A percentile compares a stretch with the other conserved stretches of the same genome.
These are phyloP conservation scores for Hydnomerulius pinastri DNA, from an alignment of 768 basidiomycete species.

Conservation along the genomic window DNA sequence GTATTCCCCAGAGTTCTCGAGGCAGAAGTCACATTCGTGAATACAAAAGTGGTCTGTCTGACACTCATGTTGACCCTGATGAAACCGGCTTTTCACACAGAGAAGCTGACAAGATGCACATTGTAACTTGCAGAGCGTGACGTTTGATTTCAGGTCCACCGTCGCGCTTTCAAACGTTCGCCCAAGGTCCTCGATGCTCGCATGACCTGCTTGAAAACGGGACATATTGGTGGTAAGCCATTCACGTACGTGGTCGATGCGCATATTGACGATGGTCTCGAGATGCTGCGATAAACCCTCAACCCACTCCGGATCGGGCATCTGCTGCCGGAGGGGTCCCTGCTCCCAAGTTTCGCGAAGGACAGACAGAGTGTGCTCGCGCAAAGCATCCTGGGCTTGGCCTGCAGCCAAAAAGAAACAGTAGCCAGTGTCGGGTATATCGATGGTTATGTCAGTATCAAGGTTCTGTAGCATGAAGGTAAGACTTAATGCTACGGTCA, in stretches of 20 bases:
- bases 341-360: conserved; percentile 27
- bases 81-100: conserved; percentile 46
- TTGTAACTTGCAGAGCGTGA: conserved; percentile 47
- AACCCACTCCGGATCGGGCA: conserved; percentile 41
- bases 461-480: conserved; percentile 38
- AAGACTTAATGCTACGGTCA: background rate
- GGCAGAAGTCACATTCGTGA: conserved; percentile 40
- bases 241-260: conserved; percentile 43
- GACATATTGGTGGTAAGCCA: conserved; percentile 50
- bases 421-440: conserved; percentile 31
- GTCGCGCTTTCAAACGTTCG: conserved; percentile 40
- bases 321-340: conserved; percentile 25
- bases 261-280: conserved; percentile 35
- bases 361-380: conserved; percentile 9
- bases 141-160: conserved; percentile 44
- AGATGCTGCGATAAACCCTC: conserved; percentile 37
- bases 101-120: conserved; percentile 47
- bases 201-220: conserved; percentile 43
- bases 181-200: conserved; percentile 43
- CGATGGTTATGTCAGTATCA: conserved; percentile 44
- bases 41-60: conserved; percentile 45
- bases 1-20: conserved; percentile 30
- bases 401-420: conserved; percentile 30
- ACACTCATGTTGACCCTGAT: conserved; percentile 48
- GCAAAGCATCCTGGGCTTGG: background rate